Conservation (phyloP, 1,284 basidiomycete genomes). For the Austroboletus sp. region DNA sequence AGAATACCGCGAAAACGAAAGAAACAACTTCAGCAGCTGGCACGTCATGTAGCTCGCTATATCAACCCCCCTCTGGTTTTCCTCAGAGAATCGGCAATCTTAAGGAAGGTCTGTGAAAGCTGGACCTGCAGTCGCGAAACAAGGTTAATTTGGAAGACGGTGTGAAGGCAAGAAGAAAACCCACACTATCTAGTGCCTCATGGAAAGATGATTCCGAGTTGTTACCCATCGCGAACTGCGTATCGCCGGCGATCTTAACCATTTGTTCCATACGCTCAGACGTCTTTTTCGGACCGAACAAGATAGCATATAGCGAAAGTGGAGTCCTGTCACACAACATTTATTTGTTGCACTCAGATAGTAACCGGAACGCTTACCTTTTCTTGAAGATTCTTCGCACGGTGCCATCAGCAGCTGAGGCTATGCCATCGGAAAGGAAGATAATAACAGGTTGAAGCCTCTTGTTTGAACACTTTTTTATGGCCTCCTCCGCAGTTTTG, state of each 20-base stretch:
- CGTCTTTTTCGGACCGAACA: constrained; percentile 42
- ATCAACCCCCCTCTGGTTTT: constrained; percentile 47
- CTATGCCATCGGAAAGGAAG: constrained; percentile 53
- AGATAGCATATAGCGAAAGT: constrained; percentile 52
- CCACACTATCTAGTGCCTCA: constrained; percentile 48
- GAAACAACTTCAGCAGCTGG: no score
- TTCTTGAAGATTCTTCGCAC: no score
- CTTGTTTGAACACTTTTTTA: constrained; percentile 44
- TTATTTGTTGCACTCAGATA: background rate
- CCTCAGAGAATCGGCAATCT: constrained; percentile 51
- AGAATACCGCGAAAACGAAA: no score
- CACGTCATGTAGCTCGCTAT: constrained; percentile 13
- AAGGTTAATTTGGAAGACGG: background rate
- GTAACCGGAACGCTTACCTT: background rate
- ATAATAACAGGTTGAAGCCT: constrained; percentile 53
- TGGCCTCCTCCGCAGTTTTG: constrained; percentile 31
- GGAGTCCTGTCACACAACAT: constrained; percentile 38
- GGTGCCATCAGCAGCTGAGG: constrained; percentile 32
- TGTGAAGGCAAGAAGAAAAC: constrained; percentile 4
- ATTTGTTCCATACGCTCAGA: constrained; percentile 40
- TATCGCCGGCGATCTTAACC: constrained; percentile 46
- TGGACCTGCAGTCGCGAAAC: constrained; percentile 35
- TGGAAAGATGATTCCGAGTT: constrained; percentile 43
- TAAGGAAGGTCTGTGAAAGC: constrained; percentile 52
- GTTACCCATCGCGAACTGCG: constrained; percentile 36